Evolutionary conservation across 2,329 filamentous ascomycete genomes (phyloP).

Genomic region (Trichoderma atroviride): DNA sequence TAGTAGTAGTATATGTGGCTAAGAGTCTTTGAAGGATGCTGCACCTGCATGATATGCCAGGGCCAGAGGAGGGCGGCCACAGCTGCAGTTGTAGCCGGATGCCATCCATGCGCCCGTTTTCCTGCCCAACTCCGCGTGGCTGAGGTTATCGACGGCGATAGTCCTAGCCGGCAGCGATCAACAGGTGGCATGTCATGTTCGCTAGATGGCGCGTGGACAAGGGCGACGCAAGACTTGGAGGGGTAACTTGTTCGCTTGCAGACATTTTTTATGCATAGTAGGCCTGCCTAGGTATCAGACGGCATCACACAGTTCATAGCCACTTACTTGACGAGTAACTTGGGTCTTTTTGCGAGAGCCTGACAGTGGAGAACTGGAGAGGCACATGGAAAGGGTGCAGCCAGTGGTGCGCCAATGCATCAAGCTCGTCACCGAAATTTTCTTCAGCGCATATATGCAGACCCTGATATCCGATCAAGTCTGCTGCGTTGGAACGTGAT

Average conservation of each 20-base stretch:
- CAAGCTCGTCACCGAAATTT: background rate
- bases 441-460: background rate
- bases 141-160: slow-evolving; percentile 25
- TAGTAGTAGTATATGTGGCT: slow-evolving; percentile 10
- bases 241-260: slow-evolving; percentile 24
- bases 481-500: slow-evolving; percentile 1
- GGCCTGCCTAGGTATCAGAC: background rate
- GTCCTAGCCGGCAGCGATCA: slow-evolving; percentile 21
- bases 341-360: background rate
- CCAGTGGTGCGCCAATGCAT: background rate
- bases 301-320: slow-evolving; percentile 15
- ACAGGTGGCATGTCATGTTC: slow-evolving; percentile 16
- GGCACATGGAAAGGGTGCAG: background rate
- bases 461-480: background rate
- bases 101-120: slow-evolving; percentile 14
- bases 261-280: slow-evolving; percentile 16
- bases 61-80: slow-evolving; percentile 2
- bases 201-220: slow-evolving; percentile 16
- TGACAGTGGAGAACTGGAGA: slow-evolving; percentile 11
- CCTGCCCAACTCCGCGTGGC: slow-evolving; percentile 18
- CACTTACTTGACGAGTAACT: background rate
- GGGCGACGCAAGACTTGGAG: slow-evolving; percentile 7
- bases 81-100: slow-evolving; percentile 3
- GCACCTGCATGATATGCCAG: slow-evolving; percentile 27
- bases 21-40: slow-evolving; percentile 9